phyloP scores from a whole-genome alignment of 2,329 filamentous ascomycete species.

The Thermothelomyces thermophilus region DNA sequence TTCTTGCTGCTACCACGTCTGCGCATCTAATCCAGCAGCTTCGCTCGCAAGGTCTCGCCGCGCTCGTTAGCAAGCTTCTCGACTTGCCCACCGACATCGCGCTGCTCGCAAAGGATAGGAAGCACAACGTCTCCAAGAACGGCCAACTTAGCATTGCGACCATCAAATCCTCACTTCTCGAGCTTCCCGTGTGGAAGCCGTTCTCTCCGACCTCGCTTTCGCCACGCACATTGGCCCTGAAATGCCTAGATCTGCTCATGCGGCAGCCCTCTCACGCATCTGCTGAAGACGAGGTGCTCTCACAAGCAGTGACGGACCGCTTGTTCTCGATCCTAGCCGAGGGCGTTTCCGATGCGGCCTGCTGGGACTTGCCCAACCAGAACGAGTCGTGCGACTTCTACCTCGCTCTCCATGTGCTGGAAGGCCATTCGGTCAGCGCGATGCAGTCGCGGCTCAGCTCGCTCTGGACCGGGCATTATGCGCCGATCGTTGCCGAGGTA shows the following conservation, averaged over 20 bases:
- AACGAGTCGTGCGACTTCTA: conserved; percentile 36
- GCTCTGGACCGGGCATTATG: conserved; percentile 43
- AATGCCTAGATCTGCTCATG: conserved; percentile 54
- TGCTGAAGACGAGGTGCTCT: conserved; percentile 44
- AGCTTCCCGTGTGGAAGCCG: conserved; percentile 55
- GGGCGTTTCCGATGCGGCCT: conserved; percentile 29
- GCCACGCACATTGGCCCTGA: conserved; percentile 57
- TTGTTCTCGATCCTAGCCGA: conserved; percentile 41
- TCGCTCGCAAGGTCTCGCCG: conserved; percentile 45
- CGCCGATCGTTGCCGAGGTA: conserved; percentile 46
- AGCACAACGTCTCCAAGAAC: conserved; percentile 62
- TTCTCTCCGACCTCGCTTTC: conserved; percentile 46
- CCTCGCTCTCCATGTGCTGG: conserved; percentile 43
- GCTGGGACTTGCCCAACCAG: conserved; percentile 33
- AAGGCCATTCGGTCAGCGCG: conserved; percentile 45
- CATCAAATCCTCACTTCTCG: conserved; percentile 47
- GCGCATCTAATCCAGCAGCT: conserved; percentile 54
- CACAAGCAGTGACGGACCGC: conserved; percentile 40
- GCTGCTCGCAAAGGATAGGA: conserved; percentile 56
- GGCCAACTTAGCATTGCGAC: conserved; percentile 50
- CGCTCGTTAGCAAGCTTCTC: conserved; percentile 52
- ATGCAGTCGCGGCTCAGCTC: conserved; percentile 38
- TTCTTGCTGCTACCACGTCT: conserved; percentile 55
- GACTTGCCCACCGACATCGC: conserved; percentile 47
- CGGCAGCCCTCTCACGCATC: conserved; percentile 43